Conservation (phyloP, 2,329 filamentous ascomycete genomes). For the Pseudogymnoascus sp. region DNA sequence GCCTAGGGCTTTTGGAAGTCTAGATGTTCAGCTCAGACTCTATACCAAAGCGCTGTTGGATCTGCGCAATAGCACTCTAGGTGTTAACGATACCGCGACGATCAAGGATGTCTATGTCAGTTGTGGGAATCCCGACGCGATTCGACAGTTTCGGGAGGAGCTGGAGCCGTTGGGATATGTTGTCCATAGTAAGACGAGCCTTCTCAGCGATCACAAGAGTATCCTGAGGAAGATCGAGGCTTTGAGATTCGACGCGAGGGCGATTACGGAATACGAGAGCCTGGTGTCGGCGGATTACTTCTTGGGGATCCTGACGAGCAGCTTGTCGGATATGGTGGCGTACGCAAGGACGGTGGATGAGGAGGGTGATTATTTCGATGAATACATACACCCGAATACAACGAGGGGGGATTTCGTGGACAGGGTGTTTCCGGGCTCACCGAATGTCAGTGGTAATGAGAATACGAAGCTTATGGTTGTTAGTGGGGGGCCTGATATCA, state of each 20-base stretch:
- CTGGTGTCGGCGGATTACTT: slow-evolving; percentile 17
- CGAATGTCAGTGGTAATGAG: slow-evolving; percentile 16
- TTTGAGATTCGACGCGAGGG: slow-evolving; percentile 18
- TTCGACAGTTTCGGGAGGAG: slow-evolving; percentile 14
- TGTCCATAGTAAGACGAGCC: slow-evolving; percentile 17
- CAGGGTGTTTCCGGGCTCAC: slow-evolving; percentile 7
- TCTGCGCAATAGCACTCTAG: slow-evolving; percentile 3
- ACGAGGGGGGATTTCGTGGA: neutral
- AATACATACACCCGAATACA: slow-evolving; percentile 17
- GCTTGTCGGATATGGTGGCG: slow-evolving; percentile 18
- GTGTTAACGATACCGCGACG: neutral
- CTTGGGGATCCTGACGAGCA: slow-evolving; percentile 18
- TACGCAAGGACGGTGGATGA: slow-evolving; percentile 16
- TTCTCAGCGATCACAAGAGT: slow-evolving; percentile 11
- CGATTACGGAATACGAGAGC: slow-evolving; percentile 19
- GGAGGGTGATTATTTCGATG: slow-evolving; percentile 15
- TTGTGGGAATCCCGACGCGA: slow-evolving; percentile 17
- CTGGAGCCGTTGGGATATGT: slow-evolving; percentile 13
- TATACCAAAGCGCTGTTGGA: slow-evolving; percentile 15
- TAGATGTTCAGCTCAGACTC: slow-evolving; percentile 14
- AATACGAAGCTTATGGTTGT: slow-evolving; percentile 20
- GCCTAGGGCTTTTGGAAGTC: slow-evolving; percentile 15
- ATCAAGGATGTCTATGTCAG: slow-evolving; percentile 17
- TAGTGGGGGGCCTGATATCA: slow-evolving; percentile 16
- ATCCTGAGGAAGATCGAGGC: slow-evolving; percentile 11